A percentile compares a stretch with the other conserved stretches of the same genome.
Evolutionary conservation across 345 rosid genomes (phyloP).

Genomic region (Boechera stricta): DNA sequence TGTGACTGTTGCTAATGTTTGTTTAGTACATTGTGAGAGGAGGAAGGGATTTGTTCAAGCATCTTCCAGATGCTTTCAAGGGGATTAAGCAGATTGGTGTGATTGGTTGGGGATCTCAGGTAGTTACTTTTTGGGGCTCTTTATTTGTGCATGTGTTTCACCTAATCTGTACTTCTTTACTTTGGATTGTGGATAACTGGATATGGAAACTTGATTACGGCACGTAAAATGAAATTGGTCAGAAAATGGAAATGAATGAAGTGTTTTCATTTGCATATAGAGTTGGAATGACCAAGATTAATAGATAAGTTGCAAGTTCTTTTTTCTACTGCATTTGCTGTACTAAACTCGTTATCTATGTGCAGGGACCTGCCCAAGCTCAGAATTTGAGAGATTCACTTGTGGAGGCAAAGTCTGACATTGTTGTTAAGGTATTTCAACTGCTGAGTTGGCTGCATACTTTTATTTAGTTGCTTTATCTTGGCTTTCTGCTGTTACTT

Average conservation of each 20-base stretch:
- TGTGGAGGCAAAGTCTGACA: conserved; percentile 79
- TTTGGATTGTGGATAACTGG: not conserved
- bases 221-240: not conserved
- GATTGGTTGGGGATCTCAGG: conserved; percentile 98
- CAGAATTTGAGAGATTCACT: conserved; percentile 94
- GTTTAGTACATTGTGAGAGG: conserved; percentile 95
- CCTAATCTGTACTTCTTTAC: not conserved
- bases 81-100: conserved; percentile 96
- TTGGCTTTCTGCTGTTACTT: conserved; percentile 6
- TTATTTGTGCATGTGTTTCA: not conserved
- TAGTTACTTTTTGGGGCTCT: conserved; percentile 10
- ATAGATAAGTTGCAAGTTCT: not conserved
- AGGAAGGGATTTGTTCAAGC: conserved; percentile 85
- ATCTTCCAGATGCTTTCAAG: conserved; percentile 81
- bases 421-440: conserved; percentile 70
- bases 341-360: not conserved
- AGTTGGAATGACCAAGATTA: conserved; percentile 1
- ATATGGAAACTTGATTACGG: conserved; percentile 7
- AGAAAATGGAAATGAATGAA: not conserved
- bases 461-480: not conserved
- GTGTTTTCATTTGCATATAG: not conserved
- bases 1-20: conserved; percentile 14
- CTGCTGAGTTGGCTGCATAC: not conserved
- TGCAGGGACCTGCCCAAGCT: conserved; percentile 95
- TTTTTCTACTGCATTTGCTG: not conserved